Conservation (phyloP, 768 basidiomycete species). For the Panus rudis region DNA sequence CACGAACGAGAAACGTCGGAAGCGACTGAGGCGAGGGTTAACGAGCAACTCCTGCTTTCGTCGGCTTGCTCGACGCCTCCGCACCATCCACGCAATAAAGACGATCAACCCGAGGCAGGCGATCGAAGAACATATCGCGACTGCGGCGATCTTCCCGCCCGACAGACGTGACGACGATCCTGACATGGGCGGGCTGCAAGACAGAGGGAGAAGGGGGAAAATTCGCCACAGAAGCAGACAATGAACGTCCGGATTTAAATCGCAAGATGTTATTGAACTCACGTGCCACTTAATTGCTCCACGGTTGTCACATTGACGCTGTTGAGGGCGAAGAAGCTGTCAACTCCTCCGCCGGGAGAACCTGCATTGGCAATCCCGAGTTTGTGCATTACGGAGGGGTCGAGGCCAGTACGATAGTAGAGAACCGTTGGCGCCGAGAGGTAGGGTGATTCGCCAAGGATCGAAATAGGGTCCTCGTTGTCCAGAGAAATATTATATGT, state of each 20-base stretch:
- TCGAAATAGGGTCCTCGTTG: conserved; percentile 13
- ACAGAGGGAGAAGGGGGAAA: neutral
- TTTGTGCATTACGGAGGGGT: conserved; percentile 40
- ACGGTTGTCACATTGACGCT: conserved; percentile 45
- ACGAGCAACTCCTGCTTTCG: conserved; percentile 23
- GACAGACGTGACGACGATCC: conserved; percentile 24
- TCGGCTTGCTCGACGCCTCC: conserved; percentile 29
- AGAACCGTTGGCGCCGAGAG: conserved; percentile 49
- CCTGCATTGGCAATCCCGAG: conserved; percentile 52
- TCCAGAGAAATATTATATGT: conserved; percentile 53
- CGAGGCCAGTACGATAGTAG: conserved; percentile 56
- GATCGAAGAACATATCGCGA: conserved; percentile 50
- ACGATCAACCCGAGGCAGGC: conserved; percentile 37
- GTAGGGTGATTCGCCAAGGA: conserved; percentile 36
- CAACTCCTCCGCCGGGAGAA: conserved; percentile 17
- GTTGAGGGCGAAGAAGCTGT: conserved; percentile 41
- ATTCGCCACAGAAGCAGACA: neutral
- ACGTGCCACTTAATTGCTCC: conserved; percentile 27
- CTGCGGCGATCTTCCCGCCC: conserved; percentile 59
- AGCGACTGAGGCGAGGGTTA: conserved; percentile 17
- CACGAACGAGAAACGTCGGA: conserved; percentile 16
- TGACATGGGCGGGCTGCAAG: conserved; percentile 5
- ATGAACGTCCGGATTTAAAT: neutral
- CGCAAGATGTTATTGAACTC: conserved; percentile 13
- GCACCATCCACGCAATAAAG: conserved; percentile 41